These are phyloP conservation scores for Prunus mongolica DNA, from an alignment of 306 rosid genomes.

Conservation along the genomic window DNA sequence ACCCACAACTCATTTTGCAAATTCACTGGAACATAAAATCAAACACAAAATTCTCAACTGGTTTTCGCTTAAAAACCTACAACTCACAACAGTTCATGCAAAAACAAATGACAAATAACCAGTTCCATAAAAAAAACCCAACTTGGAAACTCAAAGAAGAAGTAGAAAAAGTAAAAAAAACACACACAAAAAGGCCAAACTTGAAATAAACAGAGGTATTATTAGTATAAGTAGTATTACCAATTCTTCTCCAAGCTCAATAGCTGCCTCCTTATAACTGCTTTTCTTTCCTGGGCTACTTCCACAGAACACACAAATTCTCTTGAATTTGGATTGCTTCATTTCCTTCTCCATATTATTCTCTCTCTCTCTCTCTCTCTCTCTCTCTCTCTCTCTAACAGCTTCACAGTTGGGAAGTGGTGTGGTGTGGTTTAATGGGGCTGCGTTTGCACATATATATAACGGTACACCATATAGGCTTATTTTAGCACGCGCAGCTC, in stretches of 20 bases:
- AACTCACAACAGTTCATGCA: background rate
- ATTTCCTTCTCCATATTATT: conserved; percentile 49
- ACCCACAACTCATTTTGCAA: background rate
- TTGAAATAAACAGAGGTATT: background rate
- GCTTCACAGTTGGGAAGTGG: conserved; percentile 32
- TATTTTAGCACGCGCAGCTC: conserved; percentile 30
- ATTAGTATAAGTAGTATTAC: conserved; percentile 21
- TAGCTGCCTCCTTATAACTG: conserved; percentile 84
- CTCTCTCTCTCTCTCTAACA: background rate
- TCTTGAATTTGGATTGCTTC: conserved; percentile 71
- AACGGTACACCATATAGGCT: conserved; percentile 20
- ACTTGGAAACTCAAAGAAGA: background rate
- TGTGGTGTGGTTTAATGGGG: conserved; percentile 23
- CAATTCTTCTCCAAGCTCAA: conserved; percentile 84
- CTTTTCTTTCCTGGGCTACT: conserved; percentile 88
- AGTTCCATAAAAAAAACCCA: background rate
- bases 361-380: conserved; percentile 1
- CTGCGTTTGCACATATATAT: conserved; percentile 34
- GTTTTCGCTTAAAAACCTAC: background rate
- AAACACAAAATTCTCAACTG: background rate
- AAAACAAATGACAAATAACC: background rate
- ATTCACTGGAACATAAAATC: background rate
- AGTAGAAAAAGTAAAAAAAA: background rate
- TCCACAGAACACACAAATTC: conserved; percentile 94
- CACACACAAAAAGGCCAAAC: background rate